Evolutionary conservation across 2,329 filamentous ascomycete species (phyloP).

Genomic region (Cephalotrichum gorgonifer): DNA sequence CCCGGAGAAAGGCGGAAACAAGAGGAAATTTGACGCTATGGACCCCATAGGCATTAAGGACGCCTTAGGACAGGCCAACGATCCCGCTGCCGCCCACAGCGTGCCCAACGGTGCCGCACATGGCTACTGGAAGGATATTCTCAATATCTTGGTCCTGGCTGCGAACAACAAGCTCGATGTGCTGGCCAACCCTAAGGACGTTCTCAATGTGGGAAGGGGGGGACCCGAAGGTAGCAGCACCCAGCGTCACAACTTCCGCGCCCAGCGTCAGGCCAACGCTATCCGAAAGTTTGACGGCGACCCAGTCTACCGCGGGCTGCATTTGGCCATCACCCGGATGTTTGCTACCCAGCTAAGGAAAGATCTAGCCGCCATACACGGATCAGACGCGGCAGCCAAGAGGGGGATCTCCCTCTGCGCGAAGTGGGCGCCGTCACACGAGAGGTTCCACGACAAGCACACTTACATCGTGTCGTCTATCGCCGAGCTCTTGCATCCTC

Average conservation of each 20-base stretch:
- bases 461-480: slow-evolving; percentile 47
- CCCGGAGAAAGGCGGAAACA: slow-evolving; percentile 13
- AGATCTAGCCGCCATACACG: slow-evolving; percentile 32
- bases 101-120: slow-evolving; percentile 35
- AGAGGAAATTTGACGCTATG: slow-evolving; percentile 20
- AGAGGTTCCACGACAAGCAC: slow-evolving; percentile 46
- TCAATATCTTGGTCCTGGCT: slow-evolving; percentile 44
- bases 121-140: slow-evolving; percentile 52
- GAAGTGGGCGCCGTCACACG: slow-evolving; percentile 49
- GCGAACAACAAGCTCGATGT: slow-evolving; percentile 34
- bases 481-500: slow-evolving; percentile 40
- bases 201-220: slow-evolving; percentile 28
- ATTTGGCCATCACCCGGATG: slow-evolving; percentile 41
- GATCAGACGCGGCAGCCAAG: slow-evolving; percentile 25
- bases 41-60: slow-evolving; percentile 17
- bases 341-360: slow-evolving; percentile 43
- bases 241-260: slow-evolving; percentile 18
- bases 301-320: slow-evolving; percentile 37
- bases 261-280: slow-evolving; percentile 28
- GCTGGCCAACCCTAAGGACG: slow-evolving; percentile 23
- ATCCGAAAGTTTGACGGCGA: slow-evolving; percentile 29
- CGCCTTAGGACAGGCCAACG: slow-evolving; percentile 11
- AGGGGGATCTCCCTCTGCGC: slow-evolving; percentile 42
- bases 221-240: not conserved
- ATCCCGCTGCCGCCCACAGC: slow-evolving; percentile 21